Percentiles rank a stretch among this genome's conserved stretches.
phyloP scores from a whole-genome alignment of 345 rosid species.

The Eucalyptus erythrocorys region DNA sequence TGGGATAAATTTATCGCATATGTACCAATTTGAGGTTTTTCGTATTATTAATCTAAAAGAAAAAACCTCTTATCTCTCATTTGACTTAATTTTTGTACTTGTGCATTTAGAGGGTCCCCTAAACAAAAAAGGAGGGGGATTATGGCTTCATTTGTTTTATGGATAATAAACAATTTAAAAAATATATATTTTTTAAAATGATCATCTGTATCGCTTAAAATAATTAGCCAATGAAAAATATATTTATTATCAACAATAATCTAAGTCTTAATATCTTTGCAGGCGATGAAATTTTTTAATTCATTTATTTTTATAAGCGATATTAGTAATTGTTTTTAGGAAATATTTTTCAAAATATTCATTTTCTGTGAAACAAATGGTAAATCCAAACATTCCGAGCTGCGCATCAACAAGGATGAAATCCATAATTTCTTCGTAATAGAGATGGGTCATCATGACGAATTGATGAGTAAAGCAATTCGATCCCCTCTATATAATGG shows the following conservation, averaged over 20 bases:
- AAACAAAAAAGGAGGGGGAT: not conserved
- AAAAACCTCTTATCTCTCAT: not conserved
- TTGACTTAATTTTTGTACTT: not conserved
- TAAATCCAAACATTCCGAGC: not conserved
- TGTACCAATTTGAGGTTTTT: accelerated
- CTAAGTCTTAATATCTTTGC: not conserved
- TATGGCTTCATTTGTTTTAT: not conserved
- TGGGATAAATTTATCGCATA: accelerated
- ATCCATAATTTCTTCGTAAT: not conserved
- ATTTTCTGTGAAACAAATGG: accelerated
- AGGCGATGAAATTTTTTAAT: not conserved
- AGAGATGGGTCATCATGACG: not conserved
- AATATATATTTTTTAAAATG: accelerated
- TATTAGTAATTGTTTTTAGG: not conserved
- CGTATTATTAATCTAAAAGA: not conserved
- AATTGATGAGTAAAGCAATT: not conserved
- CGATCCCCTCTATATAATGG: not conserved
- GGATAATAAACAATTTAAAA: not conserved
- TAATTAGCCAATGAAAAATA: not conserved
- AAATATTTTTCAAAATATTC: not conserved
- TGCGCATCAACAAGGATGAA: not conserved
- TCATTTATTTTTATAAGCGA: not conserved
- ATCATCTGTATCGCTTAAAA: accelerated
- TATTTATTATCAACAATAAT: not conserved
- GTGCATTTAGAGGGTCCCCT: not conserved